These are phyloP conservation scores for Populus hybrid DNA, from an alignment of 441 rosid genomes.

Conservation along the genomic window DNA sequence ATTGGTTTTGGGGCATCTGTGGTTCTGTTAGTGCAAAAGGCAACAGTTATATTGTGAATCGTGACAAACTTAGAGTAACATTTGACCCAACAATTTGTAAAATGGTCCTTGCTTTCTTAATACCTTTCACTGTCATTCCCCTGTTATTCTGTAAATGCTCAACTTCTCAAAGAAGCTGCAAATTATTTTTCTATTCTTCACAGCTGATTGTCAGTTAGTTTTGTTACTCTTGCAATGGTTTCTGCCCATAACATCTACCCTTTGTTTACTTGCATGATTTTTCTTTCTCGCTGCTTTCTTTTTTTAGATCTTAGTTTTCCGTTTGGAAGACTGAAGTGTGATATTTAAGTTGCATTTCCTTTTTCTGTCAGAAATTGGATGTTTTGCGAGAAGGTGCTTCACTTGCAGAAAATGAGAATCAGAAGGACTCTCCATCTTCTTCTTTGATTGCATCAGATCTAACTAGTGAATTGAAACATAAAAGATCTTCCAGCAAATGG, in stretches of 20 bases:
- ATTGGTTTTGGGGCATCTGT: too few species aligned
- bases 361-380: slow-evolving; percentile 51
- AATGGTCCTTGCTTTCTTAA: not conserved
- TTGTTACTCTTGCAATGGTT: slow-evolving; percentile 3
- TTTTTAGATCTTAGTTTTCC: slow-evolving; percentile 4
- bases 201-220: not conserved
- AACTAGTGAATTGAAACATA: slow-evolving; percentile 55
- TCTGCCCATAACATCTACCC: not conserved
- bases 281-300: not conserved
- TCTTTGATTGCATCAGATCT: slow-evolving; percentile 44
- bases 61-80: not conserved
- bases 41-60: not conserved
- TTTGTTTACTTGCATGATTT: not conserved
- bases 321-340: not conserved
- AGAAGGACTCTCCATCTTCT: slow-evolving; percentile 53
- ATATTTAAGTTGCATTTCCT: slow-evolving; percentile 18
- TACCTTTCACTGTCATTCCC: not conserved
- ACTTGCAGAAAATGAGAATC: slow-evolving; percentile 56
- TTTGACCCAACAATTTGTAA: not conserved
- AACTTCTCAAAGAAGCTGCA: not conserved
- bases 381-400: slow-evolving; percentile 47
- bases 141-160: not conserved
- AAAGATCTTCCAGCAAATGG: slow-evolving; percentile 77
- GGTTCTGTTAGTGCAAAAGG: not conserved
- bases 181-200: not conserved